Evolutionary conservation across 2,329 filamentous ascomycete species (phyloP).

Genomic region (Dactylellina leptospora): DNA sequence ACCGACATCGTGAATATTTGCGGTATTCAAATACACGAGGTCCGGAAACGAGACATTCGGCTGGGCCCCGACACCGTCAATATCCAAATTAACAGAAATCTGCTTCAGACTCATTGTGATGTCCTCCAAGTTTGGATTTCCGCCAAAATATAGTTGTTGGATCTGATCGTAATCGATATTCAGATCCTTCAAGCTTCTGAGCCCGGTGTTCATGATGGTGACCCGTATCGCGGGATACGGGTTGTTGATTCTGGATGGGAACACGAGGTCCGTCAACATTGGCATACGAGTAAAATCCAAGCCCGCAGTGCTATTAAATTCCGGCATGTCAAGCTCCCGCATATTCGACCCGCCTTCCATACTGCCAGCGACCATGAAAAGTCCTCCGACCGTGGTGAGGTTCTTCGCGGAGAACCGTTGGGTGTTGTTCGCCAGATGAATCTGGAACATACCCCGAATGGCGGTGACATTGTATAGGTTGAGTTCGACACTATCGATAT

Average conservation of each 20-base stretch:
- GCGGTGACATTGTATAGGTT: constrained; percentile 27
- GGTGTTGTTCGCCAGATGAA: constrained; percentile 41
- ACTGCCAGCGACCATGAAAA: constrained; percentile 44
- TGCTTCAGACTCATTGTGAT: constrained; percentile 26
- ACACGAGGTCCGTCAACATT: constrained; percentile 26
- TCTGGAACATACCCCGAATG: constrained; percentile 47
- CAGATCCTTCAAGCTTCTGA: constrained; percentile 21
- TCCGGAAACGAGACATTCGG: constrained; percentile 41
- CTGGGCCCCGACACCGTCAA: constrained; percentile 26
- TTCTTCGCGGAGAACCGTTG: constrained; percentile 37
- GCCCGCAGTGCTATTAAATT: constrained; percentile 32
- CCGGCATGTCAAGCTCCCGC: constrained; percentile 30
- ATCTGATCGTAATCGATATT: constrained; percentile 38
- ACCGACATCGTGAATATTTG: constrained; percentile 45
- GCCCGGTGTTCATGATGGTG: constrained; percentile 42
- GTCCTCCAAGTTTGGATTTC: constrained; percentile 39
- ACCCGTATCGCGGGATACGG: constrained; percentile 39
- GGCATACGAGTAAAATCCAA: constrained; percentile 44
- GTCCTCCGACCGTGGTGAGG: constrained; percentile 39
- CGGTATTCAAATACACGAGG: constrained; percentile 38
- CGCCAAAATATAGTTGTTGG: constrained; percentile 47
- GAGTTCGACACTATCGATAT: constrained; percentile 43
- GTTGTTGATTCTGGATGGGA: constrained; percentile 40
- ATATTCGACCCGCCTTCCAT: constrained; percentile 26
- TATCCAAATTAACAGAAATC: constrained; percentile 43